These are phyloP conservation scores for Hibiscus mutabilis DNA, from an alignment of 345 rosid genomes.

Conservation along the genomic window DNA sequence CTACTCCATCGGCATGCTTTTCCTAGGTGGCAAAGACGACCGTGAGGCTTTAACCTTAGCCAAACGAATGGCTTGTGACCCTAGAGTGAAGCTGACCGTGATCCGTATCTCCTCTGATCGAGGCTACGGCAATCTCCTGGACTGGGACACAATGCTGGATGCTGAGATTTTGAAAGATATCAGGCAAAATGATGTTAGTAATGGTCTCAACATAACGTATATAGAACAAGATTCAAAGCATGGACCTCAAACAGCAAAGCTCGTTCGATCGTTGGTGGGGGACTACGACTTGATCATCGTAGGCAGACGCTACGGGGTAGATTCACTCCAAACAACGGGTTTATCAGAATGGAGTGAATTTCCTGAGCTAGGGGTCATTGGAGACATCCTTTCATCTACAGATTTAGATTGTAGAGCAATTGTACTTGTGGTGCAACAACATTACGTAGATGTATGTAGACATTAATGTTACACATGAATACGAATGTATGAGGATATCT, in stretches of 20 bases:
- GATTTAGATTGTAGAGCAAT: constrained; percentile 36
- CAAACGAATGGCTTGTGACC: constrained; percentile 38
- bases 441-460: background rate
- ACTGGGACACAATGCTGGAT: constrained; percentile 27
- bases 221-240: constrained; percentile 22
- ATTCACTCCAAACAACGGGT: constrained; percentile 30
- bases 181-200: background rate
- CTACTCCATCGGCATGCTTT: constrained; percentile 29
- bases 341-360: constrained; percentile 55
- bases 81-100: constrained; percentile 25
- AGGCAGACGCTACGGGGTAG: constrained; percentile 38
- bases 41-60: constrained; percentile 43
- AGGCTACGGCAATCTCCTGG: background rate
- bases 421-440: constrained; percentile 51
- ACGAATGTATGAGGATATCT: too few species aligned
- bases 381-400: constrained; percentile 56
- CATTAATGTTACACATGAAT: too few species aligned
- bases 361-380: constrained; percentile 55
- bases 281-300: constrained; percentile 38
- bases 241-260: constrained; percentile 30
- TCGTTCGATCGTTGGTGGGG: constrained; percentile 25
- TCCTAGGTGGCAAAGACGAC: constrained; percentile 65
- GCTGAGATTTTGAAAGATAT: constrained; percentile 9
- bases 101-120: constrained; percentile 11
- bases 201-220: constrained; percentile 12